A percentile compares a stretch with the other conserved stretches of the same genome.
These are phyloP conservation scores for Nephelium lappaceum DNA, from an alignment of 345 rosid species.

Conservation along the genomic window DNA sequence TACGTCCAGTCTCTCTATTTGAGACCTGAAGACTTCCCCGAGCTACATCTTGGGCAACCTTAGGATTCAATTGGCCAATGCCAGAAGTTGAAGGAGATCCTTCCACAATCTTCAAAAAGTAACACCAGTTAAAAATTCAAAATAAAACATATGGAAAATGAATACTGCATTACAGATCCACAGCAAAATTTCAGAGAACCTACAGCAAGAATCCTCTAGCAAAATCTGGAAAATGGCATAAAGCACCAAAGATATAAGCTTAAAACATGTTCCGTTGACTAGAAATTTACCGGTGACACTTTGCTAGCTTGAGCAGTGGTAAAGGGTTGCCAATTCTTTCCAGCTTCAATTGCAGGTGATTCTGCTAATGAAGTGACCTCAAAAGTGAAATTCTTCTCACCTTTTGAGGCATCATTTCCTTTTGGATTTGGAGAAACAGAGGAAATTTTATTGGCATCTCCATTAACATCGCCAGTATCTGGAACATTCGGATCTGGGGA, in stretches of 20 bases:
- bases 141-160: neutral
- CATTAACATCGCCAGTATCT: conserved; percentile 30
- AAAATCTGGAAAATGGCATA: neutral
- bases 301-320: conserved; percentile 34
- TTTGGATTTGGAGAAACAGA: conserved; percentile 39
- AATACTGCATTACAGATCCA: neutral
- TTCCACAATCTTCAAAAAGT: conserved; percentile 52
- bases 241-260: neutral
- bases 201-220: neutral
- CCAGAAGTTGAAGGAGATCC: conserved; percentile 58
- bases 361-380: conserved; percentile 41
- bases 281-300: conserved; percentile 47
- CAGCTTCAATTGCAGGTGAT: conserved; percentile 39
- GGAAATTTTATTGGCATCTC: conserved; percentile 20
- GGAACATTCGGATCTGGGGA: conserved; percentile 35
- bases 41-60: conserved; percentile 38
- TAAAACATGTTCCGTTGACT: neutral
- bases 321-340: conserved; percentile 46
- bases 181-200: neutral
- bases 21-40: conserved; percentile 45
- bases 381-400: conserved; percentile 55
- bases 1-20: conserved; percentile 31
- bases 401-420: conserved; percentile 44
- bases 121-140: conserved; percentile 8
- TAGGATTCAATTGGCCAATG: conserved; percentile 42